These are phyloP conservation scores for Apiotrichum siamense DNA, from an alignment of 1,284 basidiomycete species.

Conservation along the genomic window DNA sequence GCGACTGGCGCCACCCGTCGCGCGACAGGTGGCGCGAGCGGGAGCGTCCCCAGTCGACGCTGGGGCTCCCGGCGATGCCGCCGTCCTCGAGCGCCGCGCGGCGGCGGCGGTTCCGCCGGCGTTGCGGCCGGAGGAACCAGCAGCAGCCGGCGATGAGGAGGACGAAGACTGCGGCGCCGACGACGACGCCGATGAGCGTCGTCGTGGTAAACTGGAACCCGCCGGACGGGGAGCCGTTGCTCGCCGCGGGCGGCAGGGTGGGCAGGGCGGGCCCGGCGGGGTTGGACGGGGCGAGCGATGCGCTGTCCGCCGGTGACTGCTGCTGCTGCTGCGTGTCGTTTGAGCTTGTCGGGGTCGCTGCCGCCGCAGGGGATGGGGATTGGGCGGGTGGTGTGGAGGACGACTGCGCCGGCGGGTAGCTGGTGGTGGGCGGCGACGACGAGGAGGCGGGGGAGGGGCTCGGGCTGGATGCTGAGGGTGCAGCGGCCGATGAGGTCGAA, in stretches of 20 bases:
- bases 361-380: too few species aligned
- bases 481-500: neutral
- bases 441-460: neutral
- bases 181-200: conserved; percentile 5
- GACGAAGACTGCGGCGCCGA: conserved; percentile 6
- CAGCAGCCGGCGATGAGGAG: neutral
- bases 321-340: too few species aligned
- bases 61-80: neutral
- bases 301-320: too few species aligned
- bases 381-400: too few species aligned
- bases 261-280: too few species aligned
- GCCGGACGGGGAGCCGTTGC: too few species aligned
- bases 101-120: neutral
- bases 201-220: neutral
- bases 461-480: neutral
- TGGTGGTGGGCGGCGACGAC: neutral
- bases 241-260: too few species aligned
- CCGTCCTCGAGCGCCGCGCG: conserved; percentile 5
- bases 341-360: too few species aligned
- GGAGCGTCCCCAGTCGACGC: neutral
- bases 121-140: neutral
- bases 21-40: neutral
- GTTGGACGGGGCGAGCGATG: too few species aligned
- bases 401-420: neutral
- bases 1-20: neutral